phyloP scores from a whole-genome alignment of 1,284 basidiomycete genomes.

The Exobasidium rhododendri region DNA sequence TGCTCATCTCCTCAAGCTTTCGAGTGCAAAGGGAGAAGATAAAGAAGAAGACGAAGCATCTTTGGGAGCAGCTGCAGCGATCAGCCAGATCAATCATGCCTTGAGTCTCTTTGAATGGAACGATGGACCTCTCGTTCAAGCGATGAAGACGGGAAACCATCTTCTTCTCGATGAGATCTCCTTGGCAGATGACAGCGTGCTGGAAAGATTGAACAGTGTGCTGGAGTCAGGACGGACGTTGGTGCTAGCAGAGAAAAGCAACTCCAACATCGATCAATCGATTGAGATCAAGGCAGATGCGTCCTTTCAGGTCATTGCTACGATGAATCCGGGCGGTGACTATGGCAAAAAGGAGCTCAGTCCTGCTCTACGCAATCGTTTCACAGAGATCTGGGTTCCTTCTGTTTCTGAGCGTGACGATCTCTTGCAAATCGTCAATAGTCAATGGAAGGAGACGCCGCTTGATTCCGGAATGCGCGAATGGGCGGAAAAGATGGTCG shows the following conservation, averaged over 20 bases:
- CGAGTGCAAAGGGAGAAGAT: neutral
- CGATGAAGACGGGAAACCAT: constrained; percentile 81
- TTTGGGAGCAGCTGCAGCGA: constrained; percentile 54
- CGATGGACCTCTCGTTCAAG: constrained; percentile 87
- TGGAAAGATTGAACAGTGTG: constrained; percentile 95
- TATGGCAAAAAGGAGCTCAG: constrained; percentile 99
- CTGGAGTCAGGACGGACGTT: constrained; percentile 85
- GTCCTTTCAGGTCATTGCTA: constrained; percentile 84
- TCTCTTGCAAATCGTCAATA: constrained; percentile 73
- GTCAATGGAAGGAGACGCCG: constrained; percentile 63
- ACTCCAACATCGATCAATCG: constrained; percentile 15
- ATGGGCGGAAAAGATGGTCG: constrained; percentile 69
- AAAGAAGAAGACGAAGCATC: constrained; percentile 51
- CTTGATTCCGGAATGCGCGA: constrained; percentile 60
- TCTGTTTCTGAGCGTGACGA: constrained; percentile 74
- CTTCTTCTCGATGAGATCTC: constrained; percentile 96
- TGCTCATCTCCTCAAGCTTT: constrained; percentile 9
- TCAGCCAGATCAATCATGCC: constrained; percentile 58
- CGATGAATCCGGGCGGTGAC: constrained; percentile 99
- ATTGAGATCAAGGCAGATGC: constrained; percentile 32
- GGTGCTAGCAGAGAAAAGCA: constrained; percentile 78
- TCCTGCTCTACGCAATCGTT: constrained; percentile 92
- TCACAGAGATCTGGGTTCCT: constrained; percentile 99
- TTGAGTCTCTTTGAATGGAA: constrained; percentile 92
- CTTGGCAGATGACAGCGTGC: constrained; percentile 93